Base-by-base conservation (phyloP, 202 grass and related monocot species). In the Alloteropsis angusta region DNA sequence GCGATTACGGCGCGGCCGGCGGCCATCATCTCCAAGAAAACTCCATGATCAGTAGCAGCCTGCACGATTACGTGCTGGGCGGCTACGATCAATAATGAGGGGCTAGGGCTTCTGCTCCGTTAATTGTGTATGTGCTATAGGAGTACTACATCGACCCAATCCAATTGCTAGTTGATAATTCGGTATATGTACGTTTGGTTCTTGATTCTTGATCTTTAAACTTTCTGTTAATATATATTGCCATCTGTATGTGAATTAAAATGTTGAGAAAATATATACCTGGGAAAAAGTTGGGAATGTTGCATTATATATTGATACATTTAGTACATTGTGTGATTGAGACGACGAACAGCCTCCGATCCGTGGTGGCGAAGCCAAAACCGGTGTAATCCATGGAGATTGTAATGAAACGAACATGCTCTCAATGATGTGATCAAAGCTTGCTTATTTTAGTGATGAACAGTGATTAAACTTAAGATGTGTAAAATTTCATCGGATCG, bases 41-140 rank as follows among this genome's bases (percentile, higher is more conserved):
- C 63, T 54, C 68, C 13, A 47, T 30, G 28, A 30, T 88, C 0
- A 0, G 30, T 49, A 57, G 10, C 23, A n/a, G 16, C 1, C 25
- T 88, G 53, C 86, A 84, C 18, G 87, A 89, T 53, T 89, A 82
- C 60, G 42, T 66, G 62, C 32, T 89, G 66, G 72, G 78, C 5
- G 59, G 66, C 4, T 89, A 85, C 60, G 82, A 81, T 81, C 87
- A 85, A 82, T 85, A 73, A 72, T 84, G 55, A 50, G 68, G n/a
- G n/a, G 36, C 1, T 35, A 62, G 21, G 47, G n/a, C 9, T 72
- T n/a, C 17, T 41, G 9, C 15, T 35, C 74, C 2, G 3, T 56
- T 5, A 26, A 52, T 7, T 49, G 44, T 49, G 28, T 30, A 30
- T 30, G 19, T 37, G 34, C 16, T 47, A 78, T 25, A 47, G 25